A percentile compares a stretch with the other conserved stretches of the same genome.
Conservation (phyloP, 73 alveolate species). For the Paraurostyla sp. region DNA sequence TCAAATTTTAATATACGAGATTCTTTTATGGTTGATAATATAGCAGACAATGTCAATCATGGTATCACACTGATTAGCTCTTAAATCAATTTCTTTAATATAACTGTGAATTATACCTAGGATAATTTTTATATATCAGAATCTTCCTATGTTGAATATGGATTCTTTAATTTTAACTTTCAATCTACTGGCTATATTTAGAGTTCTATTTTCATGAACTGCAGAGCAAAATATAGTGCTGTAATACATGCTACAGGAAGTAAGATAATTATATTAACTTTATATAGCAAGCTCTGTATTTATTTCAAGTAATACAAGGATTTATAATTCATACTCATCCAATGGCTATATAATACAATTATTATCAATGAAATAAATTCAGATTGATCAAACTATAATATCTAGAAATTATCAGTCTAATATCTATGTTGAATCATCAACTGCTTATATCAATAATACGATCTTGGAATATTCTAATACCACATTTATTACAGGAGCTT, state of each 20-base stretch:
- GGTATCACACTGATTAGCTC: slow-evolving; percentile 12
- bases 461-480: too few species aligned
- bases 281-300: too few species aligned
- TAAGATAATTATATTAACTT: too few species aligned
- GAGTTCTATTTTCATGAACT: neutral
- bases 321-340: too few species aligned
- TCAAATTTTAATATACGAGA: neutral
- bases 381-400: too few species aligned
- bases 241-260: slow-evolving; percentile 1
- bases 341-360: too few species aligned
- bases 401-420: too few species aligned
- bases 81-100: neutral
- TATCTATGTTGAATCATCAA: too few species aligned
- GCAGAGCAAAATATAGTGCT: neutral
- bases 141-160: neutral
- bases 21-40: neutral
- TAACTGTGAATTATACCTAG: neutral
- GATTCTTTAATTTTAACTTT: neutral
- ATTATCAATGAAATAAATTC: too few species aligned
- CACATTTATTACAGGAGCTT: too few species aligned
- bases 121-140: neutral
- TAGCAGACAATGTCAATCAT: neutral
- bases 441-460: too few species aligned
- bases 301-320: too few species aligned
- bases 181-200: neutral